phyloP scores from a whole-genome alignment of 306 rosid species.

The Trichosanthes cucumerina region DNA sequence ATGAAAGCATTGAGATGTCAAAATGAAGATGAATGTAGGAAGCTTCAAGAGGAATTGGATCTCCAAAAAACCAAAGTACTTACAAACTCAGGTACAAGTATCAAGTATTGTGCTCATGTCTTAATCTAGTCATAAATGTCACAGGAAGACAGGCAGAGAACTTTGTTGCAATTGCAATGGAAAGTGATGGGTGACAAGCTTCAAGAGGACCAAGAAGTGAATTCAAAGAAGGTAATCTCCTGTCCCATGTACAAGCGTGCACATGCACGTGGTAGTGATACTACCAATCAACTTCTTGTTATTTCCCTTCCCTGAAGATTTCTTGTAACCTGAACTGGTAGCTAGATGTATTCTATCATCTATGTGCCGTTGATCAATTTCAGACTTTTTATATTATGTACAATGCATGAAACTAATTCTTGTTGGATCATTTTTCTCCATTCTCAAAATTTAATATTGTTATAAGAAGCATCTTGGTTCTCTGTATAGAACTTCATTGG shows the following conservation, averaged over 20 bases:
- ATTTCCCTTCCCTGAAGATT: not conserved
- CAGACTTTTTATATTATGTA: not conserved
- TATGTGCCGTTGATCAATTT: not conserved
- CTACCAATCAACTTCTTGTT: not conserved
- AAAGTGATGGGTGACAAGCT: constrained; percentile 86
- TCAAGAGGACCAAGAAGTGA: constrained; percentile 81
- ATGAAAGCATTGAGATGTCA: constrained; percentile 61
- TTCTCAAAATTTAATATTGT: not conserved
- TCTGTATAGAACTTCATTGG: not conserved
- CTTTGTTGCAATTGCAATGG: constrained; percentile 94
- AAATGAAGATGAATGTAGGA: constrained; percentile 72
- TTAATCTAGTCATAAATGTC: constrained; percentile 13
- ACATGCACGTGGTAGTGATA: not conserved
- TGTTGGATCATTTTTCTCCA: not conserved
- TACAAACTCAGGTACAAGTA: not conserved
- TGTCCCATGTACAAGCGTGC: constrained; percentile 6
- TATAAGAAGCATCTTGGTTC: not conserved
- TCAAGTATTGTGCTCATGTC: constrained; percentile 3
- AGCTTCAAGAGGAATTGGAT: constrained; percentile 81
- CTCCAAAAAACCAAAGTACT: constrained; percentile 80
- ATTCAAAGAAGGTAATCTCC: constrained; percentile 63
- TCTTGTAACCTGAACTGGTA: not conserved
- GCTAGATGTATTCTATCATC: not conserved
- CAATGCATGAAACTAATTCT: not conserved
- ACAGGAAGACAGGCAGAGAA: constrained; percentile 93